Conservation (phyloP, 164 flowering plant genomes). For the Vitis amurensis region DNA sequence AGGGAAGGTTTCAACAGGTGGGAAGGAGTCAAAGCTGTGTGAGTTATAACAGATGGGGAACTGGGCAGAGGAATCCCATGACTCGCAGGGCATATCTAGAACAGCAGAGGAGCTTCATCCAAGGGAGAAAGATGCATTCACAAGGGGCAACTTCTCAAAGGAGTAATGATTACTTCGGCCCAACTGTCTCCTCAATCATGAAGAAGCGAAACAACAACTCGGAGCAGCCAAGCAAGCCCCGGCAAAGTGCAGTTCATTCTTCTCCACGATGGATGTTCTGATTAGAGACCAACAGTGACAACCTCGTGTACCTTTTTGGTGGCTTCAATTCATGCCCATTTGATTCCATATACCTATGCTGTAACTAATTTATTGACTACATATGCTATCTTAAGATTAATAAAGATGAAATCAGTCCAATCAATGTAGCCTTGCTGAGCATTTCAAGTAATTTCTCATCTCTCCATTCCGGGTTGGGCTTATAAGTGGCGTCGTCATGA, state of each 20-base stretch:
- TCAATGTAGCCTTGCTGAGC: too few species aligned
- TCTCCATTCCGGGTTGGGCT: too few species aligned
- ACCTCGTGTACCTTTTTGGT: slow-evolving; percentile 10
- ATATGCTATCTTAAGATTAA: too few species aligned
- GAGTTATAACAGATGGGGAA: slow-evolving; percentile 73
- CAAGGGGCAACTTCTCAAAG: slow-evolving; percentile 76
- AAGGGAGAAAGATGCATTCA: slow-evolving; percentile 69
- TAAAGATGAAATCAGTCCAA: too few species aligned
- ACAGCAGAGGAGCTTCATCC: slow-evolving; percentile 59
- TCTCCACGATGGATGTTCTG: slow-evolving; percentile 85
- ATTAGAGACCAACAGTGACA: slow-evolving; percentile 16
- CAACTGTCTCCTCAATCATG: slow-evolving; percentile 91
- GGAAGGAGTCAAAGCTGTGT: slow-evolving; percentile 97
- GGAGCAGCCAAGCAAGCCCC: slow-evolving; percentile 47
- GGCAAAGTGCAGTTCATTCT: slow-evolving; percentile 55
- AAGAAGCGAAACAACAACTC: slow-evolving; percentile 64
- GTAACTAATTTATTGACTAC: slow-evolving; percentile 28
- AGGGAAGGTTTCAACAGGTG: slow-evolving; percentile 62
- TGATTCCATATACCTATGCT: slow-evolving; percentile 6
- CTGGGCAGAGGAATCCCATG: slow-evolving; percentile 38
- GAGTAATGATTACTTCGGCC: slow-evolving; percentile 77
- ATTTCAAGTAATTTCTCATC: too few species aligned
- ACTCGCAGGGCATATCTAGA: slow-evolving; percentile 49
- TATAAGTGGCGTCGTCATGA: too few species aligned
- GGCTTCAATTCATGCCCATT: slow-evolving; percentile 7